Evolutionary conservation across 2,329 filamentous ascomycete genomes (phyloP).

Genomic region (Periconia digitata): DNA sequence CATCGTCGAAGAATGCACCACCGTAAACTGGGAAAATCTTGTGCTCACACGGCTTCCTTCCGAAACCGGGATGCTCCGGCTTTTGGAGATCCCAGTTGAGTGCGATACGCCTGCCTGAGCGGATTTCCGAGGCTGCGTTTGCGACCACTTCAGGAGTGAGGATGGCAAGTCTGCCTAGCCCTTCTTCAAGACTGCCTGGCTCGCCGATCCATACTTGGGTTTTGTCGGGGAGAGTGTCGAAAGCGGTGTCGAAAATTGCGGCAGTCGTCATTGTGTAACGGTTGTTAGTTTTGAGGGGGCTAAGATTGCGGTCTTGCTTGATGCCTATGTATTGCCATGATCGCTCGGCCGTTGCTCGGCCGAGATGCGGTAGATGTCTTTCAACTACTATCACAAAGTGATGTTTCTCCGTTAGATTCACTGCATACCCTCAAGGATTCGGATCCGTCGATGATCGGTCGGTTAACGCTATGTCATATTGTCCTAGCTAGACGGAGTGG

Average conservation of each 20-base stretch:
- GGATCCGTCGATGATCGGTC: no score
- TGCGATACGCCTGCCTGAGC: conserved; percentile 51
- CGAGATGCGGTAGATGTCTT: no score
- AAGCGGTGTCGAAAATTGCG: conserved; percentile 27
- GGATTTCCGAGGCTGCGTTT: conserved; percentile 52
- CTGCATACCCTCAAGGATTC: no score
- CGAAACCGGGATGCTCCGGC: conserved; percentile 54
- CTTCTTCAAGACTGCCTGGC: conserved; percentile 53
- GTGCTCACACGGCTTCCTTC: conserved; percentile 52
- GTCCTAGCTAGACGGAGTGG: no score
- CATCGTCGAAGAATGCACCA: conserved; percentile 45
- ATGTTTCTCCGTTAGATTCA: no score
- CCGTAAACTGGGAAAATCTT: conserved; percentile 51
- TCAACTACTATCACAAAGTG: no score
- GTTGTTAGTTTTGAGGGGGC: no score
- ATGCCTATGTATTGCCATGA: no score
- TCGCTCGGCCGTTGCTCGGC: no score
- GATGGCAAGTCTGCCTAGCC: conserved; percentile 53
- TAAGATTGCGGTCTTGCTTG: no score
- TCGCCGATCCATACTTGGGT: conserved; percentile 52
- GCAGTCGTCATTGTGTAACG: conserved; percentile 10
- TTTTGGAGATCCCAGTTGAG: conserved; percentile 59
- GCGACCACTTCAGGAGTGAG: conserved; percentile 56
- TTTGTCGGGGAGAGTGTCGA: conserved; percentile 52
- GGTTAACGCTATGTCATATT: no score